phyloP scores from a whole-genome alignment of 768 basidiomycete genomes.

The Russula foetens region DNA sequence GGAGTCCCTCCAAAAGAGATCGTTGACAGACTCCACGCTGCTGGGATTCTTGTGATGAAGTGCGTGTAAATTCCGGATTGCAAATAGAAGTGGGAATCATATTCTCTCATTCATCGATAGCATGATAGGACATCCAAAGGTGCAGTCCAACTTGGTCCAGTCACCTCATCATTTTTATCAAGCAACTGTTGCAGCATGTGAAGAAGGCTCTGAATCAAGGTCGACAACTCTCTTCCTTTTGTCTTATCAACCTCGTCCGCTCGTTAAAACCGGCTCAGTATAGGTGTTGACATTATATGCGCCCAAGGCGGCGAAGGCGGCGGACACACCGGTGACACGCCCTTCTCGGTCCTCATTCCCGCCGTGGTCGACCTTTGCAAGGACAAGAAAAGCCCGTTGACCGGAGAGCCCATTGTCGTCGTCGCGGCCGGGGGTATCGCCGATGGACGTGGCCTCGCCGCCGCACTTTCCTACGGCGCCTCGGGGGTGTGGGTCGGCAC shows the following conservation, averaged over 20 bases:
- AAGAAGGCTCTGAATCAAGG: constrained; percentile 68
- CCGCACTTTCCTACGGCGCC: constrained; percentile 69
- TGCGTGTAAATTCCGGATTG: constrained; percentile 29
- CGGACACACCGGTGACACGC: constrained; percentile 79
- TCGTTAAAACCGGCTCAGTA: not conserved
- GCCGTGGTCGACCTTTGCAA: constrained; percentile 75
- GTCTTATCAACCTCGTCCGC: not conserved
- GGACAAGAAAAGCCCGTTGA: constrained; percentile 60
- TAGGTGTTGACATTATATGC: constrained; percentile 85
- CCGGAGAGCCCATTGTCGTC: constrained; percentile 66
- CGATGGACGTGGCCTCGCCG: constrained; percentile 76
- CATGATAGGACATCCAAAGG: constrained; percentile 84
- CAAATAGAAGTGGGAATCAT: not conserved
- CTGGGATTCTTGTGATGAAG: constrained; percentile 83
- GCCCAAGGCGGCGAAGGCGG: constrained; percentile 86
- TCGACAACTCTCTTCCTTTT: constrained; percentile 20
- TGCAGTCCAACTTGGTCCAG: constrained; percentile 21
- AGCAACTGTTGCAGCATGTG: constrained; percentile 44
- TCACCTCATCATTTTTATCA: not conserved
- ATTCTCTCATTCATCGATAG: constrained; percentile 28
- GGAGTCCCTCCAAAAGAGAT: constrained; percentile 80
- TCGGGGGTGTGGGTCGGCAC: constrained; percentile 86
- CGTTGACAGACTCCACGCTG: constrained; percentile 74
- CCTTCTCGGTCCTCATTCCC: constrained; percentile 77
- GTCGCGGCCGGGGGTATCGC: constrained; percentile 83